These are phyloP conservation scores for Komagataella pseudopastoris DNA, from an alignment of 805 yeast genomes.

Conservation along the genomic window DNA sequence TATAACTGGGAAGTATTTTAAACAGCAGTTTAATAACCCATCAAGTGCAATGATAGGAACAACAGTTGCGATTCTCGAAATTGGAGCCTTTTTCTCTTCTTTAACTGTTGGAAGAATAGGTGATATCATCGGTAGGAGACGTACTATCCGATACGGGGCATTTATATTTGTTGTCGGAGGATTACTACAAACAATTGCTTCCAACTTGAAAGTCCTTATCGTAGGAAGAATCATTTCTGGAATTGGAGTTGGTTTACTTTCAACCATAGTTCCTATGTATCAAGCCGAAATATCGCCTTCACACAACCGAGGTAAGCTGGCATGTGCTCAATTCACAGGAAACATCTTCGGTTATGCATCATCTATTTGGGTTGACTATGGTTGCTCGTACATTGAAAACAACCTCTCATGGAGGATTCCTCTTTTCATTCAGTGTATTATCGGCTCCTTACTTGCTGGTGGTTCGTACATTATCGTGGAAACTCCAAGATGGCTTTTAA, in stretches of 20 bases:
- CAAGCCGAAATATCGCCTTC: conserved; percentile 85
- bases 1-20: conserved; percentile 57
- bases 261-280: conserved; percentile 78
- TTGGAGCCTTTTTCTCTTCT: conserved; percentile 71
- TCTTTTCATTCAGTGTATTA: conserved; percentile 55
- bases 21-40: conserved; percentile 56
- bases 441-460: conserved; percentile 48
- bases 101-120: conserved; percentile 62
- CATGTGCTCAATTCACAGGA: conserved; percentile 82
- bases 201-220: conserved; percentile 41
- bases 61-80: conserved; percentile 73
- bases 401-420: conserved; percentile 72
- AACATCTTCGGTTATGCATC: conserved; percentile 71
- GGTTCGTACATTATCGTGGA: conserved; percentile 78
- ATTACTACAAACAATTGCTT: conserved; percentile 48
- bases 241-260: conserved; percentile 74
- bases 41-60: conserved; percentile 62
- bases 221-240: conserved; percentile 71
- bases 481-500: conserved; percentile 79
- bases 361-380: conserved; percentile 81
- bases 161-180: conserved; percentile 68
- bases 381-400: conserved; percentile 49
- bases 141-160: conserved; percentile 68
- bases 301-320: conserved; percentile 72
- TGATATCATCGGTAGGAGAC: conserved; percentile 66